Conservation (phyloP, 352 stramenopile species). For the Thalassiosira hispida region DNA sequence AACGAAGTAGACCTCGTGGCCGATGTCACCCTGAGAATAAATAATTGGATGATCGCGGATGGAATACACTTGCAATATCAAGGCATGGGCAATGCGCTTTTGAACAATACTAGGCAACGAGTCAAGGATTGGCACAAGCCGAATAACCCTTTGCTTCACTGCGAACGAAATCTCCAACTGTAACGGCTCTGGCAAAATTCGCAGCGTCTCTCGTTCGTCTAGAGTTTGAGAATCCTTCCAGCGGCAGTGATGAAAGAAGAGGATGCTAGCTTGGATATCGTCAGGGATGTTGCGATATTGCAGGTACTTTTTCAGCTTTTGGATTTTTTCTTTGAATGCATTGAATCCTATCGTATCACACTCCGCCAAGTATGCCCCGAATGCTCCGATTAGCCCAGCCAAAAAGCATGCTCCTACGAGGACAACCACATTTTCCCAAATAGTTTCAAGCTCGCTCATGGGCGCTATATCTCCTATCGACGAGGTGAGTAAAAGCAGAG, state of each 20-base stretch:
- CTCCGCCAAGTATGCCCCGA: conserved; percentile 67
- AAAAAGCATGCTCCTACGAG: conserved; percentile 76
- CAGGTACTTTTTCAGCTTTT: conserved; percentile 80
- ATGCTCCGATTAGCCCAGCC: conserved; percentile 74
- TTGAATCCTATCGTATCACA: conserved; percentile 67
- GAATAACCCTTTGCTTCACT: conserved; percentile 49
- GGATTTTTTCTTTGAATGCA: conserved; percentile 78
- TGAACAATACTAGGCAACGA: conserved; percentile 57
- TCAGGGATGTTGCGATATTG: conserved; percentile 66
- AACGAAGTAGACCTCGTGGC: conserved; percentile 82
- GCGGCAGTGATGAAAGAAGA: conserved; percentile 73
- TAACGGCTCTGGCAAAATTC: conserved; percentile 63
- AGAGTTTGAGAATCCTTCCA: conserved; percentile 66
- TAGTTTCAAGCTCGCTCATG: conserved; percentile 66
- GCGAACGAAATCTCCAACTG: conserved; percentile 64
- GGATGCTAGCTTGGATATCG: conserved; percentile 65
- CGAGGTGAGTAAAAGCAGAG: background rate
- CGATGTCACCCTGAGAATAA: conserved; percentile 77
- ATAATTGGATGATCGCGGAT: conserved; percentile 50
- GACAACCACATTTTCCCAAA: conserved; percentile 72
- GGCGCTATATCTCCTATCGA: conserved; percentile 69
- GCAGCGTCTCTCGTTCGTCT: conserved; percentile 61
- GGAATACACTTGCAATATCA: conserved; percentile 64
- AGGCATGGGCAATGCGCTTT: conserved; percentile 65
- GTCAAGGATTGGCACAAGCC: conserved; percentile 63